Evolutionary conservation across 2,329 filamentous ascomycete genomes (phyloP).

Genomic region (Sarocladiaceae sp.): DNA sequence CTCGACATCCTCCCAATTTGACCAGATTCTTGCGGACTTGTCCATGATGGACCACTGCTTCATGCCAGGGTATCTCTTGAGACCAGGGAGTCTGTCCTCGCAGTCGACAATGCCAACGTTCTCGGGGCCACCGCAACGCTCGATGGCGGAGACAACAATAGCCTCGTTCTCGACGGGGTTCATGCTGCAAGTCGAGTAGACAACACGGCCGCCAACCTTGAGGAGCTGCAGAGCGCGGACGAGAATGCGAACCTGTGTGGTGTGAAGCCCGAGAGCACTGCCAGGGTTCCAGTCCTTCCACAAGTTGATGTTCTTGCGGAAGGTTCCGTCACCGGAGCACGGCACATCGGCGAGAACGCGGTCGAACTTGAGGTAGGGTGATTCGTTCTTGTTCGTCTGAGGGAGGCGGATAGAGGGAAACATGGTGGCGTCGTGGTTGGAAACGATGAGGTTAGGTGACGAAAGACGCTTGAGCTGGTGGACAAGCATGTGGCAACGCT

Average conservation of each 20-base stretch:
- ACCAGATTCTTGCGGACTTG: slow-evolving; percentile 74
- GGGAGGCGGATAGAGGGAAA: slow-evolving; percentile 91
- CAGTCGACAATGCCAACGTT: slow-evolving; percentile 86
- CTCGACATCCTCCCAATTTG: slow-evolving; percentile 77
- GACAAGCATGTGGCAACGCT: slow-evolving; percentile 92
- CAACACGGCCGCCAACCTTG: slow-evolving; percentile 88
- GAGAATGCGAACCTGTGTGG: slow-evolving; percentile 84
- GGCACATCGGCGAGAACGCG: slow-evolving; percentile 94
- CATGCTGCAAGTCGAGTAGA: slow-evolving; percentile 98
- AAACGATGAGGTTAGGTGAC: slow-evolving; percentile 94
- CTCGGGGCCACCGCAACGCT: slow-evolving; percentile 76
- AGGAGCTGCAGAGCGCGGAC: slow-evolving; percentile 92
- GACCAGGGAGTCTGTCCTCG: slow-evolving; percentile 67
- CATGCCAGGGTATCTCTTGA: slow-evolving; percentile 75
- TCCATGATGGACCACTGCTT: slow-evolving; percentile 89
- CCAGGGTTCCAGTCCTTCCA: slow-evolving; percentile 94
- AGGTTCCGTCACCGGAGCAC: slow-evolving; percentile 91
- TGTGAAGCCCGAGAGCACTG: slow-evolving; percentile 81
- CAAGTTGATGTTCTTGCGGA: slow-evolving; percentile 86
- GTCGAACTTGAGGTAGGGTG: slow-evolving; percentile 90
- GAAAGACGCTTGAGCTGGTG: slow-evolving; percentile 97
- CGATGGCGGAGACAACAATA: slow-evolving; percentile 82
- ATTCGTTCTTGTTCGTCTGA: slow-evolving; percentile 47
- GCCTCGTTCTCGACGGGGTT: slow-evolving; percentile 98
- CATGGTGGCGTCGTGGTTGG: slow-evolving; percentile 94